Evolutionary conservation across 1,284 basidiomycete genomes (phyloP).

Genomic region (Cutaneotrichosporon sp.): DNA sequence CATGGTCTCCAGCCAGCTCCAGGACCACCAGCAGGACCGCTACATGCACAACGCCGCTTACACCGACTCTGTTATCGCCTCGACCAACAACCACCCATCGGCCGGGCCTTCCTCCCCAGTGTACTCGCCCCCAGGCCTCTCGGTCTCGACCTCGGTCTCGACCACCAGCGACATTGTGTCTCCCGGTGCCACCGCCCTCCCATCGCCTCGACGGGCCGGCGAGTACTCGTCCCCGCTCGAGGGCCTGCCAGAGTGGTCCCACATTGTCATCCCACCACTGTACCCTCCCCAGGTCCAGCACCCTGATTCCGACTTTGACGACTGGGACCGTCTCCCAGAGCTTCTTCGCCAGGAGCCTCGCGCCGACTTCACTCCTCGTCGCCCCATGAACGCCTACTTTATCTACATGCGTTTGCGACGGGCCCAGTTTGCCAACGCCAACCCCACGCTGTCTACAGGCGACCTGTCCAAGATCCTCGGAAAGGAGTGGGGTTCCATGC

Average conservation of each 20-base stretch:
- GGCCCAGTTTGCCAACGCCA: constrained; percentile 16
- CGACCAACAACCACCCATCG: neutral
- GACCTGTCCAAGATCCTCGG: constrained; percentile 20
- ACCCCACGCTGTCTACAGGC: constrained; percentile 17
- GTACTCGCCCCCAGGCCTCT: neutral
- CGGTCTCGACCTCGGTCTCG: neutral
- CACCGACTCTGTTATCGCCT: neutral
- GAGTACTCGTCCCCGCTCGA: constrained; percentile 10
- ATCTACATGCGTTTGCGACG: constrained; percentile 21
- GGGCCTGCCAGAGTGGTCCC: constrained; percentile 5
- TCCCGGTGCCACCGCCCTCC: neutral
- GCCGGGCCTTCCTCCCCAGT: neutral
- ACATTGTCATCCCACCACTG: constrained; percentile 14
- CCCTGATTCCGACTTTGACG: constrained; percentile 9
- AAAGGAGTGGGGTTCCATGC: constrained; percentile 18
- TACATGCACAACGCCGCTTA: neutral
- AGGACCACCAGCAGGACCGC: neutral
- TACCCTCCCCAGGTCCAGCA: constrained; percentile 5
- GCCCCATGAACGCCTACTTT: constrained; percentile 23
- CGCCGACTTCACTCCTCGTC: constrained; percentile 14
- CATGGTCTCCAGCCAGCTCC: neutral
- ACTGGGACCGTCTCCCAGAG: constrained; percentile 20
- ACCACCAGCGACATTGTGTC: constrained; percentile 1
- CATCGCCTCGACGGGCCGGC: neutral
- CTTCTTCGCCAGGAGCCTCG: constrained; percentile 18